Evolutionary conservation across 202 grass and related monocot species (phyloP), one percentile per base, ranked within the genome.

Genomic region (Zoysia matrella): DNA sequence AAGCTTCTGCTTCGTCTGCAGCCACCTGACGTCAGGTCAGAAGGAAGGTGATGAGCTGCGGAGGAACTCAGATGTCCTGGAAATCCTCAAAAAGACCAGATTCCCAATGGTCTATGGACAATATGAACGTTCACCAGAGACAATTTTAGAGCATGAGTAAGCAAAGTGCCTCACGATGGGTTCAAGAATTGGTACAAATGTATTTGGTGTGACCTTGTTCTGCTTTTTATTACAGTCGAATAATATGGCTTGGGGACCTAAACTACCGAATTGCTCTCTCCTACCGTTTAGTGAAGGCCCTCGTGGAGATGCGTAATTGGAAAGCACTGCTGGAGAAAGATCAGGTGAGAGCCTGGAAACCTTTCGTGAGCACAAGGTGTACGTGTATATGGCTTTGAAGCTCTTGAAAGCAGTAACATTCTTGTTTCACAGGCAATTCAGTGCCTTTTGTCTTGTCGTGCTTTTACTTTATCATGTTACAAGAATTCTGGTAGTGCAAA

Each of bases 1-100:
- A 83, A 99, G 93, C 91, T 94, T 99, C 93, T 99, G 96, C 96
- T 99, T 99, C 82, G 89, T 99, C 87, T 99, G 96, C 93, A 94
- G 96, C 78, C 96, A 99, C 81, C 94, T 99, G 91, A 99, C 96
- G 0, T 99, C 96, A 1, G 96, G 96, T 30, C 93, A 99, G 89
- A 99, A 99, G 84, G 96, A 99, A 53, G 96, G 96, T 56, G 96
- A 99, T 67, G 96, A 99, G 74, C 65, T 90, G 46, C 80, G 96
- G 39, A 83, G 96, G 53, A 99, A 99, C 66, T 90, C 91, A 1
- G 96, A 99, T 80, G 96, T 99, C 16, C 69, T 99, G 65, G 96
- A 99, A 79, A 99, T 99, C 44, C 78, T 99, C 42, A 92, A 87
- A 76, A 99, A 99, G 85, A 96, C 96, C 49, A 88, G 91, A 80